Percentiles rank a stretch among this genome's conserved stretches.
phyloP scores from a whole-genome alignment of 2,329 filamentous ascomycete genomes.

The Zasmidium citrigriseum region DNA sequence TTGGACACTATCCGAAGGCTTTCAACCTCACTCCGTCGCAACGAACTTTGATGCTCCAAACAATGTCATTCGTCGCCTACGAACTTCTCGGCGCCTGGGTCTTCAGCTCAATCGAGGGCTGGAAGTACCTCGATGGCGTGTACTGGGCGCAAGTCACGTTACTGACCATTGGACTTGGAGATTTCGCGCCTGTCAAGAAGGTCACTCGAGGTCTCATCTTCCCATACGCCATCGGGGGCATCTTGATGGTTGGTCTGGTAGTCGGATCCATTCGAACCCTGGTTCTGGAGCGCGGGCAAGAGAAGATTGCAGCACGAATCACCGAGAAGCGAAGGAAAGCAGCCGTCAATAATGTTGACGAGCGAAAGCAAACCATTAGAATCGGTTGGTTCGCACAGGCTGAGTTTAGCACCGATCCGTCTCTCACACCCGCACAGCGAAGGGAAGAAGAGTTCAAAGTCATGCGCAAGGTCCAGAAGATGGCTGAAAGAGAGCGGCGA shows the following conservation, averaged over 20 bases:
- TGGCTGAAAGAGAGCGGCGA: slow-evolving; percentile 42
- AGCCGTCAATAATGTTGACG: slow-evolving; percentile 42
- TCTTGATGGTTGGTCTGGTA: slow-evolving; percentile 57
- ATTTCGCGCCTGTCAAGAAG: slow-evolving; percentile 52
- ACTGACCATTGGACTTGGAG: slow-evolving; percentile 57
- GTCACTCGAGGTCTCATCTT: slow-evolving; percentile 54
- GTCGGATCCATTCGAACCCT: slow-evolving; percentile 55
- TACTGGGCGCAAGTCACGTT: slow-evolving; percentile 60
- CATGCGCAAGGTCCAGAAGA: slow-evolving; percentile 49
- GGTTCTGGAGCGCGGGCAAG: slow-evolving; percentile 52
- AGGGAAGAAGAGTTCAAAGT: slow-evolving; percentile 53
- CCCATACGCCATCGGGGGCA: slow-evolving; percentile 57
- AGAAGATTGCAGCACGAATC: slow-evolving; percentile 53
- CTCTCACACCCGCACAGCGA: slow-evolving; percentile 38
- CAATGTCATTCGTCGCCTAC: slow-evolving; percentile 52
- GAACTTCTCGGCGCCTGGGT: slow-evolving; percentile 50
- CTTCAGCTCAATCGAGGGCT: slow-evolving; percentile 52
- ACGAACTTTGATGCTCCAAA: slow-evolving; percentile 57
- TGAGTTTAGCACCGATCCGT: slow-evolving; percentile 44
- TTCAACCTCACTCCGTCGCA: slow-evolving; percentile 59
- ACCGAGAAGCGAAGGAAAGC: slow-evolving; percentile 50
- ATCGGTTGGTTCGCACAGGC: slow-evolving; percentile 44
- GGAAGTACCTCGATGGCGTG: slow-evolving; percentile 55
- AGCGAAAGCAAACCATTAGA: slow-evolving; percentile 43
- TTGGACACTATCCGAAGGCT: slow-evolving; percentile 56